phyloP scores from a whole-genome alignment of 345 rosid species.

The Fremontodendron californicum region DNA sequence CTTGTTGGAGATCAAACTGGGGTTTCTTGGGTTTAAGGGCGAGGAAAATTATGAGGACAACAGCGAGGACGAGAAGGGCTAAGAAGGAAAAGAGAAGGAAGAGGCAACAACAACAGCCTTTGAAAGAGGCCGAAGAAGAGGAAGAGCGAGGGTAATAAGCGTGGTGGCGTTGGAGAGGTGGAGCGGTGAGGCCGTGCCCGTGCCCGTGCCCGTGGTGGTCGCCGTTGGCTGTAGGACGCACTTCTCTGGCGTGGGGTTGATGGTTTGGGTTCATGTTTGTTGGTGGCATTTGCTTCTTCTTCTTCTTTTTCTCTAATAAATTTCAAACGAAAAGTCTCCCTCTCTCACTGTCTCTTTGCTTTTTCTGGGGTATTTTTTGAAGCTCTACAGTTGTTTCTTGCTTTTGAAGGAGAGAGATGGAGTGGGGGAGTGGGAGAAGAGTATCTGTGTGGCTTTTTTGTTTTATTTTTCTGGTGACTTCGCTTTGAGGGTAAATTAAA shows the following conservation, averaged over 20 bases:
- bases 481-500: neutral
- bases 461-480: neutral
- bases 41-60: constrained; percentile 66
- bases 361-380: neutral
- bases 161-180: constrained; percentile 20
- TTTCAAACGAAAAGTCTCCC: neutral
- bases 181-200: neutral
- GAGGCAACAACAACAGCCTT: constrained; percentile 97
- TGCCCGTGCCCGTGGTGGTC: constrained; percentile 1
- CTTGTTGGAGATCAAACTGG: constrained; percentile 97
- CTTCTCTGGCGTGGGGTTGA: neutral
- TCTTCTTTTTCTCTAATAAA: neutral
- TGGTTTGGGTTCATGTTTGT: neutral
- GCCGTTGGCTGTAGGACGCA: constrained; percentile 5
- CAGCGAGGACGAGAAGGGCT: constrained; percentile 64
- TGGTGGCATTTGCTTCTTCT: constrained; percentile 8
- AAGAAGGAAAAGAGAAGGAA: constrained; percentile 84
- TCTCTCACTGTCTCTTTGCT: neutral
- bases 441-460: neutral
- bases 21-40: constrained; percentile 98
- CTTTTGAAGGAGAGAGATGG: neutral
- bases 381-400: neutral
- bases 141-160: constrained; percentile 41
- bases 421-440: neutral
- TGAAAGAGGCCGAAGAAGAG: constrained; percentile 76